Evolutionary conservation across 306 rosid species (phyloP).

Genomic region (Ochetophila trinervis): DNA sequence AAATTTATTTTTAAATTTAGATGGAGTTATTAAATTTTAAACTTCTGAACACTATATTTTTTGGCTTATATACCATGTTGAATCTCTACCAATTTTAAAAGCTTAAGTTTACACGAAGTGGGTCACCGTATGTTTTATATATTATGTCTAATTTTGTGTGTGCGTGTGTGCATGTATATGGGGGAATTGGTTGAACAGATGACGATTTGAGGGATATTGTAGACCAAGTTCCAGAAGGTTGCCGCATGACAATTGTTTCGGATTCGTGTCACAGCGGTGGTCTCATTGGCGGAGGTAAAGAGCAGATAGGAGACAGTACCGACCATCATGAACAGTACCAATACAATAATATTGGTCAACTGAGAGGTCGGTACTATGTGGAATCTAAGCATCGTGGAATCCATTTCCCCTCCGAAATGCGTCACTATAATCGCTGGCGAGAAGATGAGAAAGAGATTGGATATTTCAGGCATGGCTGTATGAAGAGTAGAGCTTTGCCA

Average conservation of each 20-base stretch:
- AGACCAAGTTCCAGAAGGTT: constrained; percentile 51
- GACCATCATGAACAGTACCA: constrained; percentile 14
- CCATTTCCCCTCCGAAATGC: constrained; percentile 51
- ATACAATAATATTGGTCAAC: constrained; percentile 39
- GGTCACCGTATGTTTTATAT: no score
- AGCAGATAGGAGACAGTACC: constrained; percentile 81
- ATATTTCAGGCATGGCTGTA: constrained; percentile 33
- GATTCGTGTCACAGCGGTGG: constrained; percentile 94
- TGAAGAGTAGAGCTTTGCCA: constrained; percentile 62
- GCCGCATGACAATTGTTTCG: constrained; percentile 61
- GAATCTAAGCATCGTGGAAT: constrained; percentile 67
- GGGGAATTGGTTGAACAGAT: constrained; percentile 35
- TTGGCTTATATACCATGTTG: no score
- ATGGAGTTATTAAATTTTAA: no score
- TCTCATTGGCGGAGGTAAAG: constrained; percentile 57
- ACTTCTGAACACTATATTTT: no score
- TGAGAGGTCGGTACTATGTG: constrained; percentile 41
- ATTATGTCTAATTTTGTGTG: no score
- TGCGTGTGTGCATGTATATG: background rate
- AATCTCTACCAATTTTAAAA: no score
- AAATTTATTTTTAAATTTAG: no score
- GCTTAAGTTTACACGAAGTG: no score
- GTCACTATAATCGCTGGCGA: constrained; percentile 17
- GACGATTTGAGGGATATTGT: constrained; percentile 70
- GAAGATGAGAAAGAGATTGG: constrained; percentile 45